phyloP scores from a whole-genome alignment of 352 stramenopile genomes.

The Halophytophthora polymorphica region DNA sequence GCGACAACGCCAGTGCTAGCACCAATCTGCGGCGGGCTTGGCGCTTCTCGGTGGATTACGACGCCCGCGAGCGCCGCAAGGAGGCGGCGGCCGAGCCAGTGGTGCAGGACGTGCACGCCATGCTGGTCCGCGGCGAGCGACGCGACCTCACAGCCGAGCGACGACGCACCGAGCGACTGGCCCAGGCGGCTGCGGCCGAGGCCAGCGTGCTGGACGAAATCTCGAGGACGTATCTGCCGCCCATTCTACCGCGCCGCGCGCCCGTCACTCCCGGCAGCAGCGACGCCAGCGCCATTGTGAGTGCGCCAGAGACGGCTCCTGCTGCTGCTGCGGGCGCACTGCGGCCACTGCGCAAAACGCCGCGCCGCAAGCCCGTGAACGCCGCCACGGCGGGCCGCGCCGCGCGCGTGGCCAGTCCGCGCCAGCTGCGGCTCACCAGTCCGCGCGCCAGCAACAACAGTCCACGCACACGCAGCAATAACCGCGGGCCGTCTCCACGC shows the following conservation, averaged over 20 bases:
- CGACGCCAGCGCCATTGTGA: not conserved
- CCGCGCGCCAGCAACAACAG: slow-evolving; percentile 16
- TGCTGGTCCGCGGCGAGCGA: slow-evolving; percentile 24
- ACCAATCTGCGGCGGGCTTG: slow-evolving; percentile 31
- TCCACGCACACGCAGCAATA: slow-evolving; percentile 2
- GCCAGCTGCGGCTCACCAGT: slow-evolving; percentile 31
- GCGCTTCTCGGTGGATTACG: slow-evolving; percentile 74
- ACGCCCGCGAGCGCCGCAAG: slow-evolving; percentile 66
- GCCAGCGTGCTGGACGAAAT: slow-evolving; percentile 40
- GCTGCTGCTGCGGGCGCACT: slow-evolving; percentile 1
- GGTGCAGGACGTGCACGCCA: slow-evolving; percentile 53
- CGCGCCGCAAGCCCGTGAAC: slow-evolving; percentile 45
- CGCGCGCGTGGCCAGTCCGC: slow-evolving; percentile 35
- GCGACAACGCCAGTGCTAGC: no score
- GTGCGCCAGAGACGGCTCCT: no score
- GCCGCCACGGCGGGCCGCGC: slow-evolving; percentile 38
- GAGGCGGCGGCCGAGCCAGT: slow-evolving; percentile 49
- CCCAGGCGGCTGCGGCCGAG: slow-evolving; percentile 16
- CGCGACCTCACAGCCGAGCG: slow-evolving; percentile 18
- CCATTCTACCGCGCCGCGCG: slow-evolving; percentile 22
- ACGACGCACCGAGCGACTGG: slow-evolving; percentile 11
- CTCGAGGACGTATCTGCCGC: slow-evolving; percentile 33
- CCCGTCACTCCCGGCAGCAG: not conserved
- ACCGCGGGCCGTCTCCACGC: slow-evolving; percentile 6
- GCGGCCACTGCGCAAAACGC: slow-evolving; percentile 40